Base-by-base conservation (phyloP, 2,329 filamentous ascomycete species). In the Emericellopsis atlantica region DNA sequence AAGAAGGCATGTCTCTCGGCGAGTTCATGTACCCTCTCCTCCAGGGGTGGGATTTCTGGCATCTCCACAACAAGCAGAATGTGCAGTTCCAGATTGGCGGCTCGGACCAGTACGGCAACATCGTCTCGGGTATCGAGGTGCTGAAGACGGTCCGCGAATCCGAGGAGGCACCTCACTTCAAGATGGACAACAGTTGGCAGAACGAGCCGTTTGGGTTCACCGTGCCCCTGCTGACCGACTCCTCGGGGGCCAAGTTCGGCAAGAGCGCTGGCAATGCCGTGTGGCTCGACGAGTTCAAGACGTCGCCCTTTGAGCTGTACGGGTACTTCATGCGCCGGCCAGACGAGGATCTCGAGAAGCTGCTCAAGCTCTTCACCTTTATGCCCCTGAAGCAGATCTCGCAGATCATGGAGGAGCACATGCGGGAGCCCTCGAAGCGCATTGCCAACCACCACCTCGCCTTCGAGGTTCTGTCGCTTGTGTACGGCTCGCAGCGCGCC, bases 31-130 rank as follows among this genome's bases (percentile, higher is more conserved):
- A 98, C 54, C 92, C 93, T 1, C 64, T 98, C 14, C 76, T 96
- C 52, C 92, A 98, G 58, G 88, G 83, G 18, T 96, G 89, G 83
- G 92, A 98, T 58, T 98, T 89, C 76, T 96, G 86, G 85, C 72
- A 84, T 50, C 73, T 96, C 64, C 93, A 84, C 61, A 58, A 51
- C 45, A 71, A 75, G 37, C 69, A 71, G 21, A 73, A 73, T 37
- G 70, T 88, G 9, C 81, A 89, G 54, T 74, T 96, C 56, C 88
- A 98, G 62, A 85, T 98, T 40, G 92, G 92, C 43, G 92, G 92
- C 32, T 88, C 88, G 6, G 92, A 98, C 56, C 92, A 98, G 63
- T 96, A 82, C 56, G 92, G 92, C 46, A 98, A 98, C 61, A 96
- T 98, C 48, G 74, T 93, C 23, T 80, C 89, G 11, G 92, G 92